A percentile compares a stretch with the other conserved stretches of the same genome.
These are phyloP conservation scores for Scheffersomyces amazonensis DNA, from an alignment of 805 yeast genomes.

Conservation along the genomic window DNA sequence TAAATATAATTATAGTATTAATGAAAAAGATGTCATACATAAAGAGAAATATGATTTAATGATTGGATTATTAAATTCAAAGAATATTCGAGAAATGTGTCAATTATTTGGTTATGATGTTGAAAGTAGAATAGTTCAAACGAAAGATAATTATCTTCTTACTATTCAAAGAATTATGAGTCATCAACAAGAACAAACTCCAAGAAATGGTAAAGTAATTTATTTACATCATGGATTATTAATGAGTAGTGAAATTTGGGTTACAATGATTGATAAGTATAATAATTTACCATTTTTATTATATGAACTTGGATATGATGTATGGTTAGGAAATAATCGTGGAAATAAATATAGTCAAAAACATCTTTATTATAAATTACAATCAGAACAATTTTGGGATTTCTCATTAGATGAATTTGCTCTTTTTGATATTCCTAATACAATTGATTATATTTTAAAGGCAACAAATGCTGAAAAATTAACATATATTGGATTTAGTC, in stretches of 20 bases:
- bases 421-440: constrained; percentile 81
- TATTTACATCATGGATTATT: constrained; percentile 90
- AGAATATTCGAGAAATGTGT: constrained; percentile 64
- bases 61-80: constrained; percentile 43
- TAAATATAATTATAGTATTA: constrained; percentile 20
- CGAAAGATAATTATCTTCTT: constrained; percentile 73
- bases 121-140: constrained; percentile 74
- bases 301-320: constrained; percentile 84
- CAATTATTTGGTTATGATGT: constrained; percentile 62
- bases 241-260: constrained; percentile 84
- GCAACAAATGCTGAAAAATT: constrained; percentile 42
- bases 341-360: constrained; percentile 84
- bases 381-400: constrained; percentile 70
- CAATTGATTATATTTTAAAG: constrained; percentile 68
- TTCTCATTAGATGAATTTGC: constrained; percentile 92
- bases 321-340: constrained; percentile 71
- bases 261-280: constrained; percentile 39
- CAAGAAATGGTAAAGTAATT: constrained; percentile 47
- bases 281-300: constrained; percentile 66
- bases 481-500: constrained; percentile 84
- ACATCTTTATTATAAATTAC: constrained; percentile 43
- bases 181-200: constrained; percentile 10
- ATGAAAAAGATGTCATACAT: constrained; percentile 14
- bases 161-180: constrained; percentile 63
- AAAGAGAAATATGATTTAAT: constrained; percentile 24